phyloP scores from a whole-genome alignment of 139 green algal genomes.

The Dunaliella primolecta region DNA sequence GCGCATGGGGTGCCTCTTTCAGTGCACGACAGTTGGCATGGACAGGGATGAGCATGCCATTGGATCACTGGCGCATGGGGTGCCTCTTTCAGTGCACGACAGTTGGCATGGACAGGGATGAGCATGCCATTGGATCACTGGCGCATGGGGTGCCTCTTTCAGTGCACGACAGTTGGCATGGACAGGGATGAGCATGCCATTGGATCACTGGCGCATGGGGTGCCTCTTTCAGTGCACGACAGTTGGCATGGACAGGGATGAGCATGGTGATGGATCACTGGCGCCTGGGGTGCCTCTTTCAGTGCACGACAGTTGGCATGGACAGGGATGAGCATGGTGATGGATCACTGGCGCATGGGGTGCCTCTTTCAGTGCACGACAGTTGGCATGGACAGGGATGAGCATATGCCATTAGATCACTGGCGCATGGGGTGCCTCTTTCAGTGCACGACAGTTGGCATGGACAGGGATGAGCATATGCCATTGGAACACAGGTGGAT shows the following conservation, averaged over 20 bases:
- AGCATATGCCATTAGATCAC: not conserved
- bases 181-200: not conserved
- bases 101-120: not conserved
- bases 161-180: not conserved
- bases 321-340: not conserved
- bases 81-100: not conserved
- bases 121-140: not conserved
- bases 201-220: too few relatives aligned
- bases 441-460: not conserved
- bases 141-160: not conserved
- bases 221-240: too few relatives aligned
- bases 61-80: not conserved
- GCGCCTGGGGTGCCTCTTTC: too few relatives aligned
- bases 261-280: not conserved
- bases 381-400: not conserved
- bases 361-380: not conserved
- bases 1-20: not conserved
- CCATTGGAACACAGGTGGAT: not conserved
- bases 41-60: not conserved
- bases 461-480: not conserved
- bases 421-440: not conserved
- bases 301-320: too few relatives aligned
- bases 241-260: not conserved
- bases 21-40: too few relatives aligned
- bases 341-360: not conserved